phyloP scores from a whole-genome alignment of 2,329 filamentous ascomycete species.

The Phaeosphaeriaceae sp. region DNA sequence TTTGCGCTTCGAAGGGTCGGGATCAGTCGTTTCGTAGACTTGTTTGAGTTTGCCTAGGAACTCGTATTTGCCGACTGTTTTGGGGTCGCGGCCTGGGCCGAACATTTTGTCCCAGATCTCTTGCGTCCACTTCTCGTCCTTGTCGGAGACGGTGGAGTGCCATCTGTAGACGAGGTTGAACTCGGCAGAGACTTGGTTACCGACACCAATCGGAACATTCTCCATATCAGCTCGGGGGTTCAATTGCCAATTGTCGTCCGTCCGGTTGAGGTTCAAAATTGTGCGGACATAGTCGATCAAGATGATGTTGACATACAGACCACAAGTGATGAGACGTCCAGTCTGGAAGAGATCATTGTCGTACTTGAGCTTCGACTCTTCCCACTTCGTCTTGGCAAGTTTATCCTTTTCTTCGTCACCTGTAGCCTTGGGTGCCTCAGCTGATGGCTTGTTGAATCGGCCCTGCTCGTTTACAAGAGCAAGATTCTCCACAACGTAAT shows the following conservation, averaged over 20 bases:
- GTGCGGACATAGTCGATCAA: conserved; percentile 62
- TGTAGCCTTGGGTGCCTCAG: conserved; percentile 26
- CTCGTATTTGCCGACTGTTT: conserved; percentile 63
- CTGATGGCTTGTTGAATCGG: conserved; percentile 72
- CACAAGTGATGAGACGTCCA: conserved; percentile 59
- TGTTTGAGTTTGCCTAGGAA: conserved; percentile 69
- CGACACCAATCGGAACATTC: conserved; percentile 71
- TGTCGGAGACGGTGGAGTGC: conserved; percentile 79
- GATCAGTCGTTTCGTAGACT: conserved; percentile 66
- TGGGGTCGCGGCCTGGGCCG: conserved; percentile 58
- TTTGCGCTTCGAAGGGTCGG: conserved; percentile 71
- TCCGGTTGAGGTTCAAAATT: conserved; percentile 67
- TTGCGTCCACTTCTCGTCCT: conserved; percentile 82
- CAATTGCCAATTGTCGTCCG: conserved; percentile 80
- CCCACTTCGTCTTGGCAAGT: conserved; percentile 30
- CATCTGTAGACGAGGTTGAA: conserved; percentile 90
- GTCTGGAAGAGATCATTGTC: conserved; percentile 61
- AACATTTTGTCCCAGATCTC: conserved; percentile 53
- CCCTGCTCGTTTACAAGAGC: conserved; percentile 85
- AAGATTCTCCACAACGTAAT: conserved; percentile 80
- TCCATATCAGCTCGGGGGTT: conserved; percentile 75
- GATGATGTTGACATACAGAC: conserved; percentile 62
- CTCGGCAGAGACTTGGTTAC: conserved; percentile 85
- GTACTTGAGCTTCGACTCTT: conserved; percentile 44
- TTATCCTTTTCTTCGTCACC: conserved; percentile 53